Percentiles rank a stretch among this genome's conserved stretches.
phyloP scores from a whole-genome alignment of 2,329 filamentous ascomycete species.

The Simplicillium aogashimaense region DNA sequence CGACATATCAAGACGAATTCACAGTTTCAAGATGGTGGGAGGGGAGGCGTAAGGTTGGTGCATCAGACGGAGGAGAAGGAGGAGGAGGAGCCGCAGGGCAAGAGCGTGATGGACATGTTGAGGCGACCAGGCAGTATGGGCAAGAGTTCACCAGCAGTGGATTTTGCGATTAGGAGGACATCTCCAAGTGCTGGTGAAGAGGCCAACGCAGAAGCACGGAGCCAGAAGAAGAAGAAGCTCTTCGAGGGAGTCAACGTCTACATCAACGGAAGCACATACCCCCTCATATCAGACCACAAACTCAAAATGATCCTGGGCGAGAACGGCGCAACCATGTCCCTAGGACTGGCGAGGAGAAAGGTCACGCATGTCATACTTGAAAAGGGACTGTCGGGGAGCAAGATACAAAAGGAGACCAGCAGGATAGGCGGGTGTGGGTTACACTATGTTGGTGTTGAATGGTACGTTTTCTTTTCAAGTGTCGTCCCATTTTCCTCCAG shows the following conservation, averaged over 20 bases:
- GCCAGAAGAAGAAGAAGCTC: conserved; percentile 30
- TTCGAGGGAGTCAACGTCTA: conserved; percentile 69
- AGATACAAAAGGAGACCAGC: conserved; percentile 72
- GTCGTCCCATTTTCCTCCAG: conserved; percentile 1
- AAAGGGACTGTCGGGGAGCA: conserved; percentile 60
- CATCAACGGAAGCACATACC: conserved; percentile 79
- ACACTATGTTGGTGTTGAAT: conserved; percentile 74
- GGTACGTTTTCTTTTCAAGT: conserved; percentile 39
- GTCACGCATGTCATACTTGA: conserved; percentile 86
- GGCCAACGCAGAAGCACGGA: conserved; percentile 18
- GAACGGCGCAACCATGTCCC: conserved; percentile 63
- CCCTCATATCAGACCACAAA: conserved; percentile 74
- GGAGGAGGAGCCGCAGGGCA: conserved; percentile 31
- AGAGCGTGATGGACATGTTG: conserved; percentile 46
- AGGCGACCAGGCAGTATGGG: conserved; percentile 33
- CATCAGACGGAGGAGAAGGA: conserved; percentile 39
- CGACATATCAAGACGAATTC: conserved; percentile 57
- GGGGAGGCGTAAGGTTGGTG: conserved; percentile 48
- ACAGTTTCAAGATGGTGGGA: conserved; percentile 54
- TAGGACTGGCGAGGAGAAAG: conserved; percentile 58
- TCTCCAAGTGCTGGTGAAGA: background rate
- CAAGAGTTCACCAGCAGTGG: background rate
- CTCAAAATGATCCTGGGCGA: conserved; percentile 68
- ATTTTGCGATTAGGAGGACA: no score
- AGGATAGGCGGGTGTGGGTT: conserved; percentile 58